Base-by-base conservation (phyloP, 2,329 filamentous ascomycete genomes). In the Sodiomyces alkalinus region DNA sequence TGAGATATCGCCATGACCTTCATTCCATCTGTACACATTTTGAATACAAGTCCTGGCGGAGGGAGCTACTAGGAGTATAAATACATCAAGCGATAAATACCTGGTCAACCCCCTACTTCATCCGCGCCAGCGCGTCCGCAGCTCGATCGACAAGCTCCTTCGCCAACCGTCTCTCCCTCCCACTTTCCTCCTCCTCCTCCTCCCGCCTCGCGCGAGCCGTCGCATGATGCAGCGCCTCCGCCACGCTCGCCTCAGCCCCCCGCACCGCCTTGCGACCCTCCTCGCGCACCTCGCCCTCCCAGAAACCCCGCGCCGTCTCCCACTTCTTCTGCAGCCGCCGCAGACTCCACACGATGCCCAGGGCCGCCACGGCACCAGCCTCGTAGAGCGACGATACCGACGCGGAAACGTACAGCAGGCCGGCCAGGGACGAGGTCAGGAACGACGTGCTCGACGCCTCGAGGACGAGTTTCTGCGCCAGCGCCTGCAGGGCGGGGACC, bases 401-500 rank as follows among this genome's bases (percentile, higher is more conserved):
- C 0, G 59, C 62, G 2, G 66, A 70, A 6, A 71, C 40, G 41
- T 76, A 76, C 2, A 68, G 55, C 7, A 77, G 54, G 1, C 51
- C 63, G 1, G 63, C 65, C 1, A 77, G 55, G 0, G 61, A 60
- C 1, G 55, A 56, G 1, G 68, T 67, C 3, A 80, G 54, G 4
- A 72, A 70, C 0, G 80, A 79, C 0, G 81, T 82, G 29, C 74
- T 77, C 1, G 82, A 55, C 1, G 80, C 80, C 43, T 85, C 74
- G 4, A 92, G 47, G 4, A 93, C 73, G 2, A 86, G 67, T 32
- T 64, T 70, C 49, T 86, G 79, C 1, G 78, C 77, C 1, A 82
- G 57, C 2, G 77, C 72, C 43, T 83, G 79, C 4, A 86, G 57
- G 2, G 74, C 69, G 2, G 77, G 75, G 3, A 85, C 64, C 0